Conservation (phyloP, 202 grass and related monocot genomes). For the Zoysia matrella region DNA sequence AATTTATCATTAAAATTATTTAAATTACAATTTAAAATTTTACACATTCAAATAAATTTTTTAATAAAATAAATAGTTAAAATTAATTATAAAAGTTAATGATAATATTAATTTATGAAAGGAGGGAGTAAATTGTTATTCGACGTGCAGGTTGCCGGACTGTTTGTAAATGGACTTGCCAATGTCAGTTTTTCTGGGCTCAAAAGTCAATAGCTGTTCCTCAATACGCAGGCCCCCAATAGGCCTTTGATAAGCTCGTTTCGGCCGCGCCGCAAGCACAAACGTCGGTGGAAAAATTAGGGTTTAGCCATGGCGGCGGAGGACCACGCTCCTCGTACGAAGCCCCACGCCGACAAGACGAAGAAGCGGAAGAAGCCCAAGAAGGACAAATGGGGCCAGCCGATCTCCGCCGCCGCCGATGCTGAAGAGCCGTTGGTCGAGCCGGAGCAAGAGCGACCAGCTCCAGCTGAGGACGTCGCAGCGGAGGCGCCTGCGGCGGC, state of each 20-base stretch:
- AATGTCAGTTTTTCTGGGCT: too few species aligned
- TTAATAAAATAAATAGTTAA: too few species aligned
- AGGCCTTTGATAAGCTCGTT: background rate
- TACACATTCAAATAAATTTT: too few species aligned
- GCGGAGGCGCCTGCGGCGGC: background rate
- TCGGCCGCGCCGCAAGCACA: background rate
- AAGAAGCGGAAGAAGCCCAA: conserved; percentile 75
- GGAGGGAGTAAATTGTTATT: too few species aligned
- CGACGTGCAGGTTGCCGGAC: too few species aligned
- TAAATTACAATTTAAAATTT: too few species aligned
- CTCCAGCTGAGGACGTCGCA: background rate
- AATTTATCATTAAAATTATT: too few species aligned
- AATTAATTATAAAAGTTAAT: too few species aligned
- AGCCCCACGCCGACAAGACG: conserved; percentile 34
- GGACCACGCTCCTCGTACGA: conserved; percentile 28
- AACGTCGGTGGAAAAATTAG: conserved; percentile 16
- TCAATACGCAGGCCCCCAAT: too few species aligned
- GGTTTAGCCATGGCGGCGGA: conserved; percentile 68
- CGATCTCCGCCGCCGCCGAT: conserved; percentile 41
- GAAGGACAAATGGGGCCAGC: conserved; percentile 91
- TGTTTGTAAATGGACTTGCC: too few species aligned
- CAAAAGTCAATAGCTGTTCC: too few species aligned
- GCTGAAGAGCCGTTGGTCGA: conserved; percentile 33
- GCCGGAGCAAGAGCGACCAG: conserved; percentile 25
- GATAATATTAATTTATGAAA: too few species aligned